These are phyloP conservation scores for Cardamine resedifolia DNA, from an alignment of 345 rosid species.

Conservation along the genomic window DNA sequence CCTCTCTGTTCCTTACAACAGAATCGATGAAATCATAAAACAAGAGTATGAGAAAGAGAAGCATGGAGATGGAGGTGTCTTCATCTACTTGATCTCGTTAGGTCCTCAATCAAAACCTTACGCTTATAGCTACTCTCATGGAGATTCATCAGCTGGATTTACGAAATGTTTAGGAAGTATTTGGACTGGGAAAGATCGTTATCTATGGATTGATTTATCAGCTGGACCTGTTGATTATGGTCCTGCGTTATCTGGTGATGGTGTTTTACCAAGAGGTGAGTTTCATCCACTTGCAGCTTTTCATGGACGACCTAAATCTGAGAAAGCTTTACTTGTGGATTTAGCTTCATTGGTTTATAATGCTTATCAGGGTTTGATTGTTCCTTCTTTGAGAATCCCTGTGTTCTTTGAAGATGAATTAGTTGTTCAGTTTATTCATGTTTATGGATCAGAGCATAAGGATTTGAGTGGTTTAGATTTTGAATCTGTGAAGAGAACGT, in stretches of 20 bases:
- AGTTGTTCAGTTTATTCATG: slow-evolving; percentile 77
- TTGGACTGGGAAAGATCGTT: slow-evolving; percentile 92
- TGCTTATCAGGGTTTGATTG: slow-evolving; percentile 91
- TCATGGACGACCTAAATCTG: slow-evolving; percentile 86
- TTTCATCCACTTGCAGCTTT: slow-evolving; percentile 86
- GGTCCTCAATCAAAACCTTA: slow-evolving; percentile 59
- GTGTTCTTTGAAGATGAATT: slow-evolving; percentile 77
- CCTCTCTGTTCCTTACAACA: slow-evolving; percentile 49
- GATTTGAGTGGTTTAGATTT: slow-evolving; percentile 71
- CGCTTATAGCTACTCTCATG: slow-evolving; percentile 70
- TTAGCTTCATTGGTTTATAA: slow-evolving; percentile 79
- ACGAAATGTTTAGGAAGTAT: slow-evolving; percentile 81
- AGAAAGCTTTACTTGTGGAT: slow-evolving; percentile 74
- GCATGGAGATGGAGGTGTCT: slow-evolving; percentile 61
- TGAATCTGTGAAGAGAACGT: slow-evolving; percentile 59
- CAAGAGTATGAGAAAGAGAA: slow-evolving; percentile 70
- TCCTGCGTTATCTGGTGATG: slow-evolving; percentile 92
- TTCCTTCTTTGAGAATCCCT: slow-evolving; percentile 87
- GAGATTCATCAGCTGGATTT: slow-evolving; percentile 77
- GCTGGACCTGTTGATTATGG: slow-evolving; percentile 98
- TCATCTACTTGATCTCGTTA: slow-evolving; percentile 65
- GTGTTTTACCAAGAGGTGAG: slow-evolving; percentile 85
- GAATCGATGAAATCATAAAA: slow-evolving; percentile 55
- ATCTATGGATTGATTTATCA: slow-evolving; percentile 83
- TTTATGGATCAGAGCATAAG: slow-evolving; percentile 57